A percentile compares a stretch with the other conserved stretches of the same genome.
Evolutionary conservation across 139 green algal genomes (phyloP).

Genomic region (Mesostigma viride): DNA sequence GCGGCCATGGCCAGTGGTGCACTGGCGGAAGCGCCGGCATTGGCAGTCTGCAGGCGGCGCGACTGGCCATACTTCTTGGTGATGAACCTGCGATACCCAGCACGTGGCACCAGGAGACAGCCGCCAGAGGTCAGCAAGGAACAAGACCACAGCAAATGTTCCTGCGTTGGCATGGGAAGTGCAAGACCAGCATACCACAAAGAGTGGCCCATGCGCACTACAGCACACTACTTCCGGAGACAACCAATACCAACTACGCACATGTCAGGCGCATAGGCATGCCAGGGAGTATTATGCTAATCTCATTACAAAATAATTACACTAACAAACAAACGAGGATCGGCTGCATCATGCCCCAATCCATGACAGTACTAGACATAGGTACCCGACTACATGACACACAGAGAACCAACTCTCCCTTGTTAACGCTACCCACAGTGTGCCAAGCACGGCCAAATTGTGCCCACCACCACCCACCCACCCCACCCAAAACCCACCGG

Average conservation of each 20-base stretch:
- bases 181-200: background rate
- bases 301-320: too few species aligned
- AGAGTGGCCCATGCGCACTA: background rate
- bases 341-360: too few species aligned
- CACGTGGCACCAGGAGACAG: background rate
- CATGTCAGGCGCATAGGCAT: background rate
- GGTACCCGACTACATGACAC: background rate
- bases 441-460: too few species aligned
- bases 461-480: too few species aligned
- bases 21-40: too few species aligned
- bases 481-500: constrained; percentile 35
- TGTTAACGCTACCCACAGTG: too few species aligned
- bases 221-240: background rate
- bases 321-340: too few species aligned
- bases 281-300: too few species aligned
- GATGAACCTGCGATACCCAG: background rate
- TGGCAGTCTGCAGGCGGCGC: too few species aligned
- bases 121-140: background rate
- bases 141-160: background rate
- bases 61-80: constrained; percentile 4
- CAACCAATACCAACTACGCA: background rate
- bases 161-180: background rate
- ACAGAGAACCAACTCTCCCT: too few species aligned
- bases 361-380: background rate
- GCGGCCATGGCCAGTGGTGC: too few species aligned